phyloP scores from a whole-genome alignment of 2,329 filamentous ascomycete genomes.

The Colletotrichum musicola region DNA sequence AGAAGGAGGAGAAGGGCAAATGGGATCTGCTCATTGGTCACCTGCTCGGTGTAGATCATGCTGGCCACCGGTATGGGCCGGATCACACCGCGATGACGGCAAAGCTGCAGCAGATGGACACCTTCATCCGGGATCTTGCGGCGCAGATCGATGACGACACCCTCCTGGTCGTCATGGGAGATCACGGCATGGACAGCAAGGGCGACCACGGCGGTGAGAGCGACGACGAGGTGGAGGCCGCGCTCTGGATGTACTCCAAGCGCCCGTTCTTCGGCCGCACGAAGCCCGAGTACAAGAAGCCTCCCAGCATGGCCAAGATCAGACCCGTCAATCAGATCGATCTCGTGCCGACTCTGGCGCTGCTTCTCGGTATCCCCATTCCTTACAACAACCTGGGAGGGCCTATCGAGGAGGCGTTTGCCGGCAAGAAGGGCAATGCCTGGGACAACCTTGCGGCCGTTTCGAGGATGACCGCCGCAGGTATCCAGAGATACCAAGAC shows the following conservation, averaged over 20 bases:
- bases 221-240: constrained; percentile 93
- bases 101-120: constrained; percentile 93
- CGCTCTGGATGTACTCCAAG: constrained; percentile 98
- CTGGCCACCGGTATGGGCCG: constrained; percentile 94
- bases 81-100: constrained; percentile 91
- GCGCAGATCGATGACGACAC: constrained; percentile 84
- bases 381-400: constrained; percentile 95
- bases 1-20: constrained; percentile 70
- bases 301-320: constrained; percentile 80
- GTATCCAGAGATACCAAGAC: constrained; percentile 89
- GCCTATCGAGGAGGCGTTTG: constrained; percentile 95
- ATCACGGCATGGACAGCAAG: constrained; percentile 98
- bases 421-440: constrained; percentile 74
- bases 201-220: constrained; percentile 99
- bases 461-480: constrained; percentile 82
- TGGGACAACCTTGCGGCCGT: constrained; percentile 84
- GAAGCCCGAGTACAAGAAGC: constrained; percentile 67
- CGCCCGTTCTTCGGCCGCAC: constrained; percentile 85
- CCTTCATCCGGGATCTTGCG: constrained; percentile 79
- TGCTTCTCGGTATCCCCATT: constrained; percentile 91
- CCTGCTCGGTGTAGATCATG: constrained; percentile 95
- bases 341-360: constrained; percentile 89
- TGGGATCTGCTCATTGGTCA: constrained; percentile 98
- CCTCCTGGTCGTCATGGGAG: constrained; percentile 95
- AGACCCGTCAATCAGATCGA: constrained; percentile 89